Evolutionary conservation across 768 basidiomycete genomes (phyloP), one percentile per base, ranked within the genome.

Genomic region (Suillus luteus): DNA sequence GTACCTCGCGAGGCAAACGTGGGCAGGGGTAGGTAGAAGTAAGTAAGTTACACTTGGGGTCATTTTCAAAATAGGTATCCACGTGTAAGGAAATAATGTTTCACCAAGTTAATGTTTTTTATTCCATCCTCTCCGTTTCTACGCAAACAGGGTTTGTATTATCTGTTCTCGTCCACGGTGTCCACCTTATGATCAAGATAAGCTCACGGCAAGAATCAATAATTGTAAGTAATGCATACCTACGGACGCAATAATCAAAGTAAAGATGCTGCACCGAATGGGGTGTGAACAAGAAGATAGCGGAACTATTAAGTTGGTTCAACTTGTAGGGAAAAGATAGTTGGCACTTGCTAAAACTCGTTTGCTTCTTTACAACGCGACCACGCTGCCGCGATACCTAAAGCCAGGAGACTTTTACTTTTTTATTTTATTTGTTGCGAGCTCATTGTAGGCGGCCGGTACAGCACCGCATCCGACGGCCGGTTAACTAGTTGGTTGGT

Each of bases 81-180:
- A 54, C 52, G 52, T 54, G 57, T 58, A 58, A 58, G 35, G 40
- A 58, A 35, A 58, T 58, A 57, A 58, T 57, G 55, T 57, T 57
- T 58, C 17, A 27, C 38, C 40, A 11, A 17, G 17, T 58, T 17
- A 24, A 58, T 58, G 40, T 27, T 5, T 57, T 24, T 15, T n/a
- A 31, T 41, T 40, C 6, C 57, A 11, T 41, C 15, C 15, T 41
- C 24, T 58, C 55, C 38, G 5, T 11, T 58, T 10, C 17, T n/a
- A 57, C 37, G 55, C 55, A 38, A 24, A 11, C 17, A 19, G 9
- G 5, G 19, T 27, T 24, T 24, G 27, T 52, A 52, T 52, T 52
- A 52, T 40, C 38, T n/a, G 9, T 57, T 7, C 24, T 24, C 38
- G 24, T 58, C 22, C 22, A 57, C 37, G 22, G 22, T 57, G 37